Conservation (phyloP, 495 filamentous ascomycete species). For the Neurospora tetraspora region DNA sequence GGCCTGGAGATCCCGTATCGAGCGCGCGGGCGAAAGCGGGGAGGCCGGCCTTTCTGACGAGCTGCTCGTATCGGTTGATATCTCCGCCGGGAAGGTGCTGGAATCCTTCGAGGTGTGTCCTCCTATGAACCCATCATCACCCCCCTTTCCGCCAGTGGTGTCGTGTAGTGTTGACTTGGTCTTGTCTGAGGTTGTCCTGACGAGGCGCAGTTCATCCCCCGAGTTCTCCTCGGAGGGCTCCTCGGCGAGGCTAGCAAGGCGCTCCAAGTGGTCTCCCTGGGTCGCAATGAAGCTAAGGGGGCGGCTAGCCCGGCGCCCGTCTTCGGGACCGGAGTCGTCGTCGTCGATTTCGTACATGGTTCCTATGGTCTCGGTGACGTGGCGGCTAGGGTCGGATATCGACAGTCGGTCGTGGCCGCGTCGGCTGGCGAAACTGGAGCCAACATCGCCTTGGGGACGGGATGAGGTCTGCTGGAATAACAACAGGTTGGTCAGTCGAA, state of each 20-base stretch:
- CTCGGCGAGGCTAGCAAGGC: conserved; percentile 12
- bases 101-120: conserved; percentile 24
- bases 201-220: conserved; percentile 31
- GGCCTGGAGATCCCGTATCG: conserved; percentile 42
- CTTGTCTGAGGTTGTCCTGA: conserved; percentile 35
- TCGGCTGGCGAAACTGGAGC: conserved; percentile 43
- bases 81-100: conserved; percentile 31
- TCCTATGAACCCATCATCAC: conserved; percentile 5
- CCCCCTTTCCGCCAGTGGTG: neutral
- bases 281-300: conserved; percentile 37
- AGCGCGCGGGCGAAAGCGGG: conserved; percentile 49
- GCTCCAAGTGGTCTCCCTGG: conserved; percentile 26
- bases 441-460: conserved; percentile 42
- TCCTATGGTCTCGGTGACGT: conserved; percentile 96
- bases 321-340: conserved; percentile 31
- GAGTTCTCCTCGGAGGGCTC: conserved; percentile 23
- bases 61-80: conserved; percentile 33
- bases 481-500: conserved; percentile 12
- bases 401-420: conserved; percentile 48
- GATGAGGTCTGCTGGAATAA: conserved; percentile 38
- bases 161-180: conserved; percentile 4
- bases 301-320: conserved; percentile 34
- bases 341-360: conserved; percentile 77
- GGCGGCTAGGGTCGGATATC: conserved; percentile 63
- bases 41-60: conserved; percentile 42